Base-by-base conservation (phyloP, 2,329 filamentous ascomycete species). In the Fusarium sulawesiense region DNA sequence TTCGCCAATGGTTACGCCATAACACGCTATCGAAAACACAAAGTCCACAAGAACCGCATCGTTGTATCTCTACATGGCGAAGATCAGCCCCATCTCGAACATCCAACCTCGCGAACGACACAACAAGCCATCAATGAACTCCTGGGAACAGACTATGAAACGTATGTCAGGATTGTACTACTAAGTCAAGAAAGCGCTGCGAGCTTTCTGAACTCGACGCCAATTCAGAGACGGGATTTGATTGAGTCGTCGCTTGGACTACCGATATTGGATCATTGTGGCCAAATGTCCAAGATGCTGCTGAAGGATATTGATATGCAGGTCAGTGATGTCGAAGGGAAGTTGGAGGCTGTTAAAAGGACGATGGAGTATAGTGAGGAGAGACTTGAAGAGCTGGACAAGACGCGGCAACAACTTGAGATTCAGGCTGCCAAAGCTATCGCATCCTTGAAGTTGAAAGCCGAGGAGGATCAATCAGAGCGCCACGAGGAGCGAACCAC, bases 1-100 rank as follows among this genome's bases (percentile, higher is more conserved):
- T 75, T 75, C 13, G 53, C 61, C 13, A 75, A 74, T 8, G 72
- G 72, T 10, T 72, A 72, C 30, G 4, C 70, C 0, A 75, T 75
- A 8, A 20, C 56, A 6, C 60, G 61, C 2, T 51, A 73, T 60
- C 61, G 72, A 2, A 70, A 74, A 42, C 64, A 74, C 32, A 70
- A 64, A 11, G 34, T 1, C 3, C 5, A 66, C 2, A 10, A 47
- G 5, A 69, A 74, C 12, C 64, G 70, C 8, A 49, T 73, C 13
- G 7, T 74, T 2, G 21, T 74, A 12, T 59, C 57, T 0, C 13
- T 68, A 4, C 29, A 27, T 23, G 68, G 68, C 4, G 61, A 75
- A 37, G 25, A 50, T 1, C 70, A 71, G 41, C 44, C 37, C 0
- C 58, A 73, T 0, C 25, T 72, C 0, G 72, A 75, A 21, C 56